Evolutionary conservation across 1,139 yeast species (phyloP), one percentile per base, ranked within the genome.

Genomic region (Spathaspora sp.): DNA sequence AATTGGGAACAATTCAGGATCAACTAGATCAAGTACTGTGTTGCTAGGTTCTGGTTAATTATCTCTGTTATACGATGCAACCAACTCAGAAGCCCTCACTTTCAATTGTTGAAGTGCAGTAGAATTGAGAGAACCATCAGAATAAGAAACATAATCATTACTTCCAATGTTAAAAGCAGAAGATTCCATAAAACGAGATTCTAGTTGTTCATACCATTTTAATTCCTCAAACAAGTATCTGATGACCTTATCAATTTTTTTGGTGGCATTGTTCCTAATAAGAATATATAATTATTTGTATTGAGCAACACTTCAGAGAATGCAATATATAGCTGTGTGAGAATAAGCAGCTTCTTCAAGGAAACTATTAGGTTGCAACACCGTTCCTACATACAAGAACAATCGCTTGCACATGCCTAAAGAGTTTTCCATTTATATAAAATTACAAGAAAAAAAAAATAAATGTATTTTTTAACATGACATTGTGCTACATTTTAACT

Each of bases 21-120:
- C 73, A 72, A 5, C 74, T 29, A 73, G 57, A 52, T 73, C 76
- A 25, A 71, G 55, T 1, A 74, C 76, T 45, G 63, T 63, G 15
- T 67, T 55, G 39, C 64, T 51, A 1, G 73, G 60, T 5, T 63
- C 62, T 2, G 75, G 77, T 48, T 71, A 78, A 56, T 67, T 70
- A 51, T 73, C 76, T 15, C 43, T 50, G 1, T 51, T 51, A 43
- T 56, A 55, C 33, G 52, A 51, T 1, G 39, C 44, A 5, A 43
- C 51, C 43, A 64, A 56, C 15, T 48, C 47, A 1, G 34, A 41
- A 7, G 53, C 50, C n/a, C 53, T 51, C 2, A 41, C 11, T 7
- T 36, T 38, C 25, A 64, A 50, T 16, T 44, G 41, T 1, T 18
- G 16, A 36, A 51, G 52, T 13, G 56, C 20, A 0, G 36, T 39